Percentiles rank a stretch among this genome's conserved stretches.
Evolutionary conservation across 1,139 yeast species (phyloP).

Genomic region (Pneumocystis carinii): DNA sequence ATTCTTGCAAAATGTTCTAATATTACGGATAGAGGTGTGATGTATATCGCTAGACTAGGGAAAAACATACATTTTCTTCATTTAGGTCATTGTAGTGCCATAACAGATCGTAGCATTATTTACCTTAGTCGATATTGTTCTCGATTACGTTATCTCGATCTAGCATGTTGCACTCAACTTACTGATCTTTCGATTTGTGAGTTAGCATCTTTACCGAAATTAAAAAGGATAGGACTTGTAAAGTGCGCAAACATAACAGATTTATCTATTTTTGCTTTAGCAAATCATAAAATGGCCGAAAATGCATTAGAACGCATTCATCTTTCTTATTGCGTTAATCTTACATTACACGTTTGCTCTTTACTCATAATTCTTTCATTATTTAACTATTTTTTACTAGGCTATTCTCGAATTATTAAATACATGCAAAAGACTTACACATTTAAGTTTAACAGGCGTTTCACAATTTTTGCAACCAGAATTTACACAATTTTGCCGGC

Average conservation of each 20-base stretch:
- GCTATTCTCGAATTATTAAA: constrained; percentile 40
- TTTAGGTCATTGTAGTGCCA: constrained; percentile 81
- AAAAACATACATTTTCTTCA: constrained; percentile 78
- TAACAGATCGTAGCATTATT: constrained; percentile 78
- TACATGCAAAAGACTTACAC: constrained; percentile 76
- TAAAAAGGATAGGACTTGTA: constrained; percentile 83
- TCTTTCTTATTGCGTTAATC: constrained; percentile 73
- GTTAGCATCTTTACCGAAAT: constrained; percentile 59
- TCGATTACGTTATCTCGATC: constrained; percentile 79
- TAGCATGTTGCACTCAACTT: constrained; percentile 84
- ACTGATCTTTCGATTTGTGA: constrained; percentile 75
- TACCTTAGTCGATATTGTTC: constrained; percentile 64
- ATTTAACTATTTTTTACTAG: not conserved
- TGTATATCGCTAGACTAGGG: constrained; percentile 59
- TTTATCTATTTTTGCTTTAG: constrained; percentile 64
- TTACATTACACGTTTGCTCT: constrained; percentile 30
- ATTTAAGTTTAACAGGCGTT: constrained; percentile 83
- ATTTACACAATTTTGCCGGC: constrained; percentile 74
- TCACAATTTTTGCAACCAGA: constrained; percentile 75
- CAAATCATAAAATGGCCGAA: constrained; percentile 53
- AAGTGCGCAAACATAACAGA: constrained; percentile 84
- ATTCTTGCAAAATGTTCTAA: constrained; percentile 80
- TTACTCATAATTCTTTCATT: not conserved
- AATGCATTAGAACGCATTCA: constrained; percentile 81
- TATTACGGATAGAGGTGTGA: constrained; percentile 68